Base-by-base conservation (phyloP, 2,329 filamentous ascomycete genomes). In the Neofusicoccum laricinum region DNA sequence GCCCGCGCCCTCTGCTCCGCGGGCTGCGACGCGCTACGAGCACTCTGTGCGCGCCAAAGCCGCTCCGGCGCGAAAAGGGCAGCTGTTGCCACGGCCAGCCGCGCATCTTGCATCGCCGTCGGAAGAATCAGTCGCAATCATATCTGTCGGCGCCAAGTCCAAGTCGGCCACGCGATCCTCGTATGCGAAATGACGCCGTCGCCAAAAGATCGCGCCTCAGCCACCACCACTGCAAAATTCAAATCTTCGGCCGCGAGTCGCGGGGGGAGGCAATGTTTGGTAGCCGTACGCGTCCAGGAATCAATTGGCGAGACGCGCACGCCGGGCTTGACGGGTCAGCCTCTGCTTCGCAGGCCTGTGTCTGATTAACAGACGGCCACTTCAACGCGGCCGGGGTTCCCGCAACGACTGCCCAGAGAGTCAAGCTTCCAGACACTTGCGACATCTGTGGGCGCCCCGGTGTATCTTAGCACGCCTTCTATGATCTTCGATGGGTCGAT, bases 141-240 rank as follows among this genome's bases (percentile, higher is more conserved):
- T 30, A 1, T 30, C 25, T 30, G n/a, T 30, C 25, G 25, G 5
- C 53, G 53, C 46, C 46, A 17, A 43, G 21, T 21, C 38, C 21
- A 7, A 7, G 19, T 8, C 14, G 38, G 30, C 3, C 14, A 4
- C 50, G 36, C 50, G 50, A 55, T 55, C 50, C 53, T 57, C 53
- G 53, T 45, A 57, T 43, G 53, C 53, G 53, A 57, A 57, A 57
- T 57, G 53, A 57, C 38, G 53, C 53, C 53, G 53, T 25, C 53
- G 34, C 53, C 53, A 45, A 25, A 50, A 30, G 10, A 11, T 30
- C 25, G 25, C 25, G 25, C 25, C 5, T 30, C 25, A 30, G 25
- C 25, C 25, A 30, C 25, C 25, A 30, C 45, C 45, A 48, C 21
- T 48, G 17, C 51, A 25, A 17, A 36, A 55, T n/a, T 41, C 34